Evolutionary conservation across 768 basidiomycete species (phyloP), one percentile per base, ranked within the genome.

Genomic region (Dentipellis fragilis): DNA sequence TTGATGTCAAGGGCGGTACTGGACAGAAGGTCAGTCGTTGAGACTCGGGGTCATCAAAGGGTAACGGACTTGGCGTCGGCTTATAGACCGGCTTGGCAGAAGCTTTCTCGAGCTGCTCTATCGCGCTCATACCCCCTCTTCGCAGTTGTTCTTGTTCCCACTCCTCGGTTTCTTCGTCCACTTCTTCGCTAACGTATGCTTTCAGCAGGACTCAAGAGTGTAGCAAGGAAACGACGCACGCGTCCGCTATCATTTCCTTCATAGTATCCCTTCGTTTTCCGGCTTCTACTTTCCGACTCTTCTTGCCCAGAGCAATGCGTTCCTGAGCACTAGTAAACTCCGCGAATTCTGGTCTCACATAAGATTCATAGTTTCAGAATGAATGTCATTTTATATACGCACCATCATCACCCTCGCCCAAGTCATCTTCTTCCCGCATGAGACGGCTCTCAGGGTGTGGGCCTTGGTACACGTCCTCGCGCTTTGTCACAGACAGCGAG

Each of bases 341-440:
- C 5, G 91, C 85, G 65, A 78, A 90, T 63, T 93, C 91, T 93
- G 59, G 46, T 40, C 21, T 10, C 4, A 42, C 14, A 11, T 14
- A 45, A 45, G 52, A 47, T 23, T 4, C 29, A 54, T 54, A 55
- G 54, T 36, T 48, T 37, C 47, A 29, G 12, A 2, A 34, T 17
- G 36, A 35, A n/a, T 36, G 47, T 34, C 9, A 5, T 19, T 3
- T 17, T 34, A 36, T 17, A 23, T 17, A 66, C 79, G 42, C 62
- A 90, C 91, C 91, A 59, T 93, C 91, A 39, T 93, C 91, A 2
- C 84, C 89, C 65, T 93, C 89, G 10, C 91, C 91, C 1, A 89
- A 66, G 59, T 93, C 89, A 67, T 93, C 91, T 40, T 93, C 91
- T 68, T 93, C 91, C 50, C 91, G 74, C 69, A 88, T 65, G 23